A percentile compares a stretch with the other conserved stretches of the same genome.
Evolutionary conservation across 2,329 filamentous ascomycete species (phyloP).

Genomic region (Diaporthe citrichinensis): DNA sequence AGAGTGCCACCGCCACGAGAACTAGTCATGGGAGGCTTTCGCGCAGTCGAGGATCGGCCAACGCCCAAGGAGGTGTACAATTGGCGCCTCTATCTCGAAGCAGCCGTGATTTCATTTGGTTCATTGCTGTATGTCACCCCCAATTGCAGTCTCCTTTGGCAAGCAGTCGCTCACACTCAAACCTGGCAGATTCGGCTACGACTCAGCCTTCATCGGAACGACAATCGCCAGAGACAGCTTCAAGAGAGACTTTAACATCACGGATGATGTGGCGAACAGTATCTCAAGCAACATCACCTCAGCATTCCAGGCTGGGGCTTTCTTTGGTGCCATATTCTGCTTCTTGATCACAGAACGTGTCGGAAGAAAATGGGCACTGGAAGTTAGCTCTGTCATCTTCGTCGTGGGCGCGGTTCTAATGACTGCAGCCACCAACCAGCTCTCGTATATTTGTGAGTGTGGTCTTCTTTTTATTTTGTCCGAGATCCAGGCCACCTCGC

Average conservation of each 20-base stretch:
- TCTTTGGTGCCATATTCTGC: constrained; percentile 66
- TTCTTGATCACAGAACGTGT: constrained; percentile 62
- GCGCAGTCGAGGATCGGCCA: constrained; percentile 64
- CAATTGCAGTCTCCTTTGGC: not conserved
- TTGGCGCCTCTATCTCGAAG: constrained; percentile 62
- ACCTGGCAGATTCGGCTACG: constrained; percentile 61
- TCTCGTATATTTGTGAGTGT: constrained; percentile 60
- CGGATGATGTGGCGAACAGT: constrained; percentile 52
- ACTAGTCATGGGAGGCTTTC: constrained; percentile 29
- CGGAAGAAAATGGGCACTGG: constrained; percentile 65
- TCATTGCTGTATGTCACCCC: constrained; percentile 53
- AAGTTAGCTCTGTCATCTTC: constrained; percentile 60
- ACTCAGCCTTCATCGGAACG: constrained; percentile 67
- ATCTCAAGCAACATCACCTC: constrained; percentile 64
- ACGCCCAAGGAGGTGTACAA: constrained; percentile 70
- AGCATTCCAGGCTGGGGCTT: constrained; percentile 64
- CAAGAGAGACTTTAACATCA: constrained; percentile 59
- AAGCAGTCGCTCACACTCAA: constrained; percentile 34
- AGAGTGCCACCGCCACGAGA: constrained; percentile 1
- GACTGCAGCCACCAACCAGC: constrained; percentile 56
- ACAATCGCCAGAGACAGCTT: constrained; percentile 66
- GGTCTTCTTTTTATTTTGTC: constrained; percentile 52
- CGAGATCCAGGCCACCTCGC: not conserved
- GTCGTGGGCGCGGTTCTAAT: constrained; percentile 60
- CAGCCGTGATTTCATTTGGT: constrained; percentile 63